Evolutionary conservation across 1,139 yeast species (phyloP).

Genomic region (Lodderomyces elongisporus): DNA sequence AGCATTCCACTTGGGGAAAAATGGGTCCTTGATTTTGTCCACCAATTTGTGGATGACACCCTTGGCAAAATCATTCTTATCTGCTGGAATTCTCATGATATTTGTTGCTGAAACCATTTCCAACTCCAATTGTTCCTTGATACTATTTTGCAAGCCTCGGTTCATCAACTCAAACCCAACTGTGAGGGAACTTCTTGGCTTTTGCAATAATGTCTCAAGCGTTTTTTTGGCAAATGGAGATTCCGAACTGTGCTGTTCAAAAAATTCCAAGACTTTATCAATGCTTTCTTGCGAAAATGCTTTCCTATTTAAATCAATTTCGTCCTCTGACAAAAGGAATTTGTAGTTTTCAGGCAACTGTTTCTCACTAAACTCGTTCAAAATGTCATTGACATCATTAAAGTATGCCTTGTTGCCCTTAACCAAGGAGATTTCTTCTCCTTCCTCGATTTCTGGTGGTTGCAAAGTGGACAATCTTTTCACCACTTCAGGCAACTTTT

Average conservation of each 20-base stretch:
- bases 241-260: slow-evolving; percentile 42
- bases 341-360: slow-evolving; percentile 62
- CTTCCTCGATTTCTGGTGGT: slow-evolving; percentile 30
- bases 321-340: slow-evolving; percentile 53
- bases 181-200: slow-evolving; percentile 77
- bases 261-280: slow-evolving; percentile 56
- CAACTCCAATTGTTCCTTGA: slow-evolving; percentile 61
- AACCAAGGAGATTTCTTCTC: slow-evolving; percentile 17
- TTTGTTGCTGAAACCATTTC: slow-evolving; percentile 79
- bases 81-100: slow-evolving; percentile 55
- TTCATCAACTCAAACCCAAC: slow-evolving; percentile 68
- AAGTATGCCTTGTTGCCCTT: slow-evolving; percentile 32
- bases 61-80: slow-evolving; percentile 60
- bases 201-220: slow-evolving; percentile 47
- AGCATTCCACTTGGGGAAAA: slow-evolving; percentile 47
- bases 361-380: slow-evolving; percentile 70
- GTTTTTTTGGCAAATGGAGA: slow-evolving; percentile 66
- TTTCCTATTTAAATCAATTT: slow-evolving; percentile 59
- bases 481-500: slow-evolving; percentile 56
- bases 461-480: slow-evolving; percentile 59
- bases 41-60: slow-evolving; percentile 74
- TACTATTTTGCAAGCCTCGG: slow-evolving; percentile 54
- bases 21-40: slow-evolving; percentile 53
- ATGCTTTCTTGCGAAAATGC: slow-evolving; percentile 60
- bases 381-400: slow-evolving; percentile 60